Percentiles rank a stretch among this genome's conserved stretches.
Conservation (phyloP, 1,139 yeast genomes). For the Lodderomyces metapsilosis region DNA sequence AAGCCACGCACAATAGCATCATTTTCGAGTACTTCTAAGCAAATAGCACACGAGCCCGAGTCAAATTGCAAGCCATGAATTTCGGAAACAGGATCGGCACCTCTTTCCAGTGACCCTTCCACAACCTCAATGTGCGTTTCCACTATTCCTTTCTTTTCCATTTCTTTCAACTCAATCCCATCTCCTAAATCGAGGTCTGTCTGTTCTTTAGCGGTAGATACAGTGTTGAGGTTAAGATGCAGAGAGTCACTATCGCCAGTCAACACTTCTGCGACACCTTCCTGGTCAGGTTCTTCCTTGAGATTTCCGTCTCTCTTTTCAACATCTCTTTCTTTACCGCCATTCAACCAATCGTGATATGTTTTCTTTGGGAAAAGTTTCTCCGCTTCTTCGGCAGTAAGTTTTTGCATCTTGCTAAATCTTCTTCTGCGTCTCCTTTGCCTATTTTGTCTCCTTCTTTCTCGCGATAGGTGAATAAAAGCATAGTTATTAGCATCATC, state of each 20-base stretch:
- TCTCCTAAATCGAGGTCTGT: constrained; percentile 1
- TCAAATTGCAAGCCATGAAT: constrained; percentile 49
- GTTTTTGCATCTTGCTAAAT: constrained; percentile 48
- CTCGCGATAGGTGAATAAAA: constrained; percentile 19
- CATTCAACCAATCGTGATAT: constrained; percentile 60
- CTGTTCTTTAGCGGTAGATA: constrained; percentile 6
- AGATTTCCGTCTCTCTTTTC: constrained; percentile 34
- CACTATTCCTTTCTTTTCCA: neutral
- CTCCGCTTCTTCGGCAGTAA: constrained; percentile 62
- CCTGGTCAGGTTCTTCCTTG: constrained; percentile 29
- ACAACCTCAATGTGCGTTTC: neutral
- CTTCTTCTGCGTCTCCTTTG: constrained; percentile 39
- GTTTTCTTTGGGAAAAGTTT: constrained; percentile 63
- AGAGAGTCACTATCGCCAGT: constrained; percentile 7
- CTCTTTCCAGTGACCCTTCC: neutral
- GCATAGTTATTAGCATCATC: constrained; percentile 8
- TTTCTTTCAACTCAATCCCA: constrained; percentile 12
- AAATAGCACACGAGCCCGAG: constrained; percentile 80
- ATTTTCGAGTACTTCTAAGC: constrained; percentile 64
- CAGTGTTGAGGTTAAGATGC: constrained; percentile 10
- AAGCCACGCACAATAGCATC: constrained; percentile 69
- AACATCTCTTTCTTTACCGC: constrained; percentile 47
- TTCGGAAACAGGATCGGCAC: neutral
- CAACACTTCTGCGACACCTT: neutral
- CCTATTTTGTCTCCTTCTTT: constrained; percentile 16